phyloP scores from a whole-genome alignment of 352 stramenopile species.

The Globisporangium spiculum region DNA sequence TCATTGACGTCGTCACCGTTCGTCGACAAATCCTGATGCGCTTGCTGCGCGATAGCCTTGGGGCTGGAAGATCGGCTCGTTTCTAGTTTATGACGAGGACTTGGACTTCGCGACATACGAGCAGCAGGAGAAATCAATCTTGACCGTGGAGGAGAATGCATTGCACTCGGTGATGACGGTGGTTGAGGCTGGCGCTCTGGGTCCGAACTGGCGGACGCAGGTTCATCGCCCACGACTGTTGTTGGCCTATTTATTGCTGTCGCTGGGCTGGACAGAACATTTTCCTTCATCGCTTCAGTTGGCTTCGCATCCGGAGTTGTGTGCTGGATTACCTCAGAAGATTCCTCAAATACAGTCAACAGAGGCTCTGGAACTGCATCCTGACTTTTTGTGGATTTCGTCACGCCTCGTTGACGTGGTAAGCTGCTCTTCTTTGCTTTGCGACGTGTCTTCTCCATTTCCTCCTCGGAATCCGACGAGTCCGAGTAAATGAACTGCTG shows the following conservation, averaged over 20 bases:
- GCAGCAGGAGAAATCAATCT: conserved; percentile 9
- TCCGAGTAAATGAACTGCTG: conserved; percentile 74
- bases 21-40: neutral
- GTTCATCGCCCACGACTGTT: neutral
- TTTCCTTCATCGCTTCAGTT: neutral
- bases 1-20: neutral
- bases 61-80: conserved; percentile 6
- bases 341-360: neutral
- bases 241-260: too few relatives aligned
- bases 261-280: neutral
- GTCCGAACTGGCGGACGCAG: neutral
- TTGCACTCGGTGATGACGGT: neutral
- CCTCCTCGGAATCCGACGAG: conserved; percentile 42
- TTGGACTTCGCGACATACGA: conserved; percentile 11
- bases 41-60: neutral
- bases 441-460: conserved; percentile 7
- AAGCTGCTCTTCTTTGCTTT: neutral
- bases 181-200: neutral
- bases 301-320: neutral
- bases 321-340: neutral
- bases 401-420: conserved; percentile 1
- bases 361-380: neutral
- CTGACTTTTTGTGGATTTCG: neutral
- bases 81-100: conserved; percentile 15
- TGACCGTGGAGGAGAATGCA: neutral